Conservation (phyloP, 208 protist genomes). For the Trypanosoma melophagium region DNA sequence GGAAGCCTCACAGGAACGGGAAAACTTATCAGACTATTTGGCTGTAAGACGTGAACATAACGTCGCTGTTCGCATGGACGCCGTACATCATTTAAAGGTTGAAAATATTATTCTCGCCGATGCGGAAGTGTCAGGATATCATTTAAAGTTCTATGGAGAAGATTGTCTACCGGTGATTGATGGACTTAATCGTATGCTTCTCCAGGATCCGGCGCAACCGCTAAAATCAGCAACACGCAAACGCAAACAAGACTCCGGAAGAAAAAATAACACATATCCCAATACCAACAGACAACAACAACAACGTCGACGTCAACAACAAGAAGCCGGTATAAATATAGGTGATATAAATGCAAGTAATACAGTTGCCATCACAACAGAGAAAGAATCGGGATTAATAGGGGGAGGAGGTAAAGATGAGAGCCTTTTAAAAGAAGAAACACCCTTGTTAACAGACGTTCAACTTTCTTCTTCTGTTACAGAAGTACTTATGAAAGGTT, state of each 20-base stretch:
- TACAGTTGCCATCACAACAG: background rate
- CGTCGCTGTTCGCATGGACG: conserved; percentile 59
- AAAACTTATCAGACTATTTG: conserved; percentile 46
- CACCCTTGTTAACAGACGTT: conserved; percentile 49
- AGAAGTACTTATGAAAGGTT: conserved; percentile 29
- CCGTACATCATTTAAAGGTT: conserved; percentile 61
- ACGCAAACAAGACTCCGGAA: conserved; percentile 2
- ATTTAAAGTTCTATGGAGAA: conserved; percentile 45
- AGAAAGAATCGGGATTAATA: background rate
- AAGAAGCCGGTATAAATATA: background rate
- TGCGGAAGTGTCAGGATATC: conserved; percentile 50
- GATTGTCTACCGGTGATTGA: conserved; percentile 21
- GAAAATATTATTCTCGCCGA: conserved; percentile 71
- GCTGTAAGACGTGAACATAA: conserved; percentile 73
- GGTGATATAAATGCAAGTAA: background rate
- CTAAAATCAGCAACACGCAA: conserved; percentile 23
- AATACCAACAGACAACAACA: conserved; percentile 9
- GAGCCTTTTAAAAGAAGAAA: background rate
- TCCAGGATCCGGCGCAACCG: conserved; percentile 33
- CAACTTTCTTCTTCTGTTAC: conserved; percentile 32
- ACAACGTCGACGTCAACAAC: background rate
- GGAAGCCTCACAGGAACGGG: conserved; percentile 51
- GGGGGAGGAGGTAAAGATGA: background rate
- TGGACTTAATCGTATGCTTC: conserved; percentile 39
- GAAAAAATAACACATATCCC: background rate